Evolutionary conservation across 164 flowering plant species (phyloP).

Genomic region (Dillenia turbinata): DNA sequence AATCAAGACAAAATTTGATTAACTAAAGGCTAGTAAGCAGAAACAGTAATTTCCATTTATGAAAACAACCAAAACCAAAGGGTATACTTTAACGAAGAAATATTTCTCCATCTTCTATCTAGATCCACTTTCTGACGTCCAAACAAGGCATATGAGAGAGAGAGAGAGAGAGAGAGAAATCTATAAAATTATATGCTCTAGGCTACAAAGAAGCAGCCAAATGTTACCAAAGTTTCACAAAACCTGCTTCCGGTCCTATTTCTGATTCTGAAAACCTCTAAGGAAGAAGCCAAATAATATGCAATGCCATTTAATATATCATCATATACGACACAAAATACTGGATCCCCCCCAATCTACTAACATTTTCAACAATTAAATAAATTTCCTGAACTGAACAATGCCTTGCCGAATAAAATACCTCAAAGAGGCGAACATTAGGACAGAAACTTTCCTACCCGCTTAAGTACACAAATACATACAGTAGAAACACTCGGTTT

Average conservation of each 20-base stretch:
- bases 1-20: too few species aligned
- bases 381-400: too few species aligned
- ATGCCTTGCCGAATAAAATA: too few species aligned
- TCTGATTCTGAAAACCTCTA: conserved; percentile 88
- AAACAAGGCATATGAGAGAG: background rate
- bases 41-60: too few species aligned
- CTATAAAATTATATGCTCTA: conserved; percentile 1
- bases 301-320: background rate
- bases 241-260: conserved; percentile 99
- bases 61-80: too few species aligned
- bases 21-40: too few species aligned
- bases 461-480: too few species aligned
- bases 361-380: too few species aligned
- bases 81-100: background rate
- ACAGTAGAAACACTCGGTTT: too few species aligned
- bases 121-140: background rate
- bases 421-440: too few species aligned
- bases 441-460: too few species aligned
- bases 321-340: background rate
- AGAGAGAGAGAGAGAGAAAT: background rate
- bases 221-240: conserved; percentile 91
- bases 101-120: conserved; percentile 1
- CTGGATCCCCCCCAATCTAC: background rate
- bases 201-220: conserved; percentile 39
- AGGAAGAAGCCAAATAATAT: conserved; percentile 67